These are phyloP conservation scores for Ceratopteris richardii DNA, from an alignment of 75 land plant genomes.

Conservation along the genomic window DNA sequence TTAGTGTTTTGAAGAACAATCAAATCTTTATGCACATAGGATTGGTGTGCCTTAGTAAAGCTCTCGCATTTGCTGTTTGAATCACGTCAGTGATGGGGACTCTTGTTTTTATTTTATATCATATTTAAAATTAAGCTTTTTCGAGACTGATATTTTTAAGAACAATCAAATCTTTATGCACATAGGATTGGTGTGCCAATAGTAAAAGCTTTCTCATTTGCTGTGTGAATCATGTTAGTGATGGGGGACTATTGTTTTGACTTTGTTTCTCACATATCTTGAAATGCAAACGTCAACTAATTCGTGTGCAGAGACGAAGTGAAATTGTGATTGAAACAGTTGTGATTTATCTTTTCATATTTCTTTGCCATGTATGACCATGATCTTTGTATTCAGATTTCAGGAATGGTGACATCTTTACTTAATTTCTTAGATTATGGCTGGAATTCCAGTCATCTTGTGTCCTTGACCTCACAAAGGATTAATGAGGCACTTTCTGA, in stretches of 20 bases:
- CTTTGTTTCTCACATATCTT: too few relatives aligned
- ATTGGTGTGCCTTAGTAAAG: too few relatives aligned
- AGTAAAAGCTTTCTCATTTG: too few relatives aligned
- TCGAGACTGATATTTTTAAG: neutral
- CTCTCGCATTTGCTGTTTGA: too few relatives aligned
- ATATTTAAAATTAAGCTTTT: neutral
- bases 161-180: too few relatives aligned
- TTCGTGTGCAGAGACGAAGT: too few relatives aligned
- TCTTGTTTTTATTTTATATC: neutral
- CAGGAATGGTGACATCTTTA: conserved; percentile 62
- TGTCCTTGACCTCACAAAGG: neutral
- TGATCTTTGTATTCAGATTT: too few relatives aligned
- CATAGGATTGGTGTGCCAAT: too few relatives aligned
- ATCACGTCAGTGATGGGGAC: neutral
- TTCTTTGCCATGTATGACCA: neutral
- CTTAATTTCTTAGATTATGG: conserved; percentile 72
- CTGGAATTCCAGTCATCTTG: conserved; percentile 15
- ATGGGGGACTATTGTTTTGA: neutral
- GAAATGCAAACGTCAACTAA: too few relatives aligned
- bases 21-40: too few relatives aligned
- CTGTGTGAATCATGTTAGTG: neutral
- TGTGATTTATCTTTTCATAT: neutral
- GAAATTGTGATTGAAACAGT: too few relatives aligned
- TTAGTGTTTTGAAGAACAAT: neutral
- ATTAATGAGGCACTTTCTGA: conserved; percentile 11